Conservation (phyloP, 441 rosid species). For the Syzygium syzygioides region DNA sequence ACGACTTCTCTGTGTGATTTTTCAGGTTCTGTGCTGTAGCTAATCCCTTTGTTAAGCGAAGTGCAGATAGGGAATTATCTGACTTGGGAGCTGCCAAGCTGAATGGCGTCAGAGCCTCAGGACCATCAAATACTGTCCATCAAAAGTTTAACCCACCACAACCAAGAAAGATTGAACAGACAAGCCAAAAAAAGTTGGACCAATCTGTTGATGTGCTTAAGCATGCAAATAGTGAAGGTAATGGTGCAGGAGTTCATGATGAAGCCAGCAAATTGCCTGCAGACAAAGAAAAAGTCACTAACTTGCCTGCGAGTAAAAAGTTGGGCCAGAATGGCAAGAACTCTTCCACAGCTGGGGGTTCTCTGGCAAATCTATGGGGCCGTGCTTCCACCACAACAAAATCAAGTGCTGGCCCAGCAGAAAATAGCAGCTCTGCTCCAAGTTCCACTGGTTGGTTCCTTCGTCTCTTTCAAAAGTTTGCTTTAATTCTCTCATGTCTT, state of each 20-base stretch:
- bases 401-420: slow-evolving; percentile 23
- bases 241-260: slow-evolving; percentile 20
- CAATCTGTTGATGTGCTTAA: slow-evolving; percentile 21
- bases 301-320: slow-evolving; percentile 25
- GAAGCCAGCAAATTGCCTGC: slow-evolving; percentile 25
- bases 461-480: neutral
- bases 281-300: slow-evolving; percentile 36
- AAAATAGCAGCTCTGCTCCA: slow-evolving; percentile 10
- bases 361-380: slow-evolving; percentile 66
- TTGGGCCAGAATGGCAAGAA: slow-evolving; percentile 39
- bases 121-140: slow-evolving; percentile 19
- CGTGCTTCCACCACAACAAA: slow-evolving; percentile 62
- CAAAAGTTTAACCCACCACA: slow-evolving; percentile 21
- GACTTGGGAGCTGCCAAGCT: slow-evolving; percentile 22
- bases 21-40: slow-evolving; percentile 75
- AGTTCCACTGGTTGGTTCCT: slow-evolving; percentile 34
- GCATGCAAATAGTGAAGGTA: slow-evolving; percentile 32
- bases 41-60: slow-evolving; percentile 54
- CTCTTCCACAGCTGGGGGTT: slow-evolving; percentile 41
- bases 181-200: slow-evolving; percentile 25
- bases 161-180: slow-evolving; percentile 30
- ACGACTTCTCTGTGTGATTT: neutral
- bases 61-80: slow-evolving; percentile 29
- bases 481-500: neutral
- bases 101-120: slow-evolving; percentile 28